These are phyloP conservation scores for Ophiorrhiza pumila DNA, from an alignment of 257 asterid species.

Conservation along the genomic window DNA sequence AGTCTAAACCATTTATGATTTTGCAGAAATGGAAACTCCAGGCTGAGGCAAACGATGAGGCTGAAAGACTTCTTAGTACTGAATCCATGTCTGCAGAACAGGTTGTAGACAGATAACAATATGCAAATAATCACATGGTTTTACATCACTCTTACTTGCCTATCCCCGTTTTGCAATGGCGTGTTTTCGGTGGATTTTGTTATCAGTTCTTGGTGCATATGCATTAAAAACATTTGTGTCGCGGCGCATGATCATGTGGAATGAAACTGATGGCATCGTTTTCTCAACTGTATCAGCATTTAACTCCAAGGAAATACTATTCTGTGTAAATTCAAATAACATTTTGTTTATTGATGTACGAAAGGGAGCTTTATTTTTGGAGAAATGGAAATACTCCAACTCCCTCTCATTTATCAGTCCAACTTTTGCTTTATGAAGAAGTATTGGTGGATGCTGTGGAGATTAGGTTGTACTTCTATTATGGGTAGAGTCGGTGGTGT, in stretches of 20 bases:
- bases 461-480: constrained; percentile 2
- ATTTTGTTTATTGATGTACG: background rate
- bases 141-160: background rate
- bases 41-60: constrained; percentile 95
- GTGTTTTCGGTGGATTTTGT: background rate
- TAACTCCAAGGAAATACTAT: background rate
- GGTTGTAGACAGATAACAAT: constrained; percentile 37
- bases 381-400: background rate
- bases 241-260: background rate
- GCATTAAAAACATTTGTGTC: background rate
- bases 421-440: background rate
- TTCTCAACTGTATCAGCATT: background rate
- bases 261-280: background rate
- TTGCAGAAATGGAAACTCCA: constrained; percentile 88
- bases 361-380: background rate
- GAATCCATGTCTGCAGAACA: constrained; percentile 57
- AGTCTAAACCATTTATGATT: constrained; percentile 2
- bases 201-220: background rate
- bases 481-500: background rate
- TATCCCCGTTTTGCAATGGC: background rate
- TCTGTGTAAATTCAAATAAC: background rate
- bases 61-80: constrained; percentile 82
- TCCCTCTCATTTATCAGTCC: background rate
- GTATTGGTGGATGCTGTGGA: background rate
- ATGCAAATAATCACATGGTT: background rate